Conservation (phyloP, 2,329 filamentous ascomycete species). For the Exophiala alcalophila region DNA sequence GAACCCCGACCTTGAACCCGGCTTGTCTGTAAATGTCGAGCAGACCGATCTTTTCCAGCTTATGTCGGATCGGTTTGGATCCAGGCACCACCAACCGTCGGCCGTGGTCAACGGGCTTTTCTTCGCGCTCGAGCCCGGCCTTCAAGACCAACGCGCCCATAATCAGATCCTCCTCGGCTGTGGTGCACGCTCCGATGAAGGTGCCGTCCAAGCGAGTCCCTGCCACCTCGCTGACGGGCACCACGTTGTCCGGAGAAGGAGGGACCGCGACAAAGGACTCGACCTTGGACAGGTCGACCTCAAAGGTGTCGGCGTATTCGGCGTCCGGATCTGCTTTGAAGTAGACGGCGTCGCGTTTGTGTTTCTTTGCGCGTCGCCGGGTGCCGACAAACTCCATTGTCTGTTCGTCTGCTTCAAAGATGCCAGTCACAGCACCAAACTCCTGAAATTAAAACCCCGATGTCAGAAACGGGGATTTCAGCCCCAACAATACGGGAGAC, state of each 20-base stretch:
- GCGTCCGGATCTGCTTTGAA: conserved; percentile 42
- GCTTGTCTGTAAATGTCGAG: conserved; percentile 39
- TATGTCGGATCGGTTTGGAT: conserved; percentile 38
- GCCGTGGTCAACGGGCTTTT: conserved; percentile 33
- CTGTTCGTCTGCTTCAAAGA: conserved; percentile 42
- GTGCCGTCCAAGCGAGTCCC: conserved; percentile 40
- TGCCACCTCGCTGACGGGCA: conserved; percentile 37
- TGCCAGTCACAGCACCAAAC: conserved; percentile 46
- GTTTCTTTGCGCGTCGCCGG: conserved; percentile 32
- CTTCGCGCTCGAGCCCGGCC: conserved; percentile 32
- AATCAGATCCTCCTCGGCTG: conserved; percentile 46
- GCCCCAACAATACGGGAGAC: no score
- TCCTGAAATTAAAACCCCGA: conserved; percentile 30
- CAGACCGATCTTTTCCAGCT: conserved; percentile 38
- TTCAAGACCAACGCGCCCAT: conserved; percentile 39
- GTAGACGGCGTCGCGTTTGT: conserved; percentile 38
- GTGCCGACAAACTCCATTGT: conserved; percentile 37
- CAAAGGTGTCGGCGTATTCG: conserved; percentile 38
- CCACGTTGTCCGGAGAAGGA: conserved; percentile 45
- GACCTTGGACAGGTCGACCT: conserved; percentile 41
- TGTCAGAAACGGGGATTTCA: no score
- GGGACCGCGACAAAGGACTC: conserved; percentile 41
- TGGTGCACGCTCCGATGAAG: conserved; percentile 50
- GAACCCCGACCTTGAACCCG: conserved; percentile 41
- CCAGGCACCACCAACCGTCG: conserved; percentile 42